Evolutionary conservation across 1,284 basidiomycete species (phyloP), one percentile per base, ranked within the genome.

Genomic region (Cryptococcus hybrid): DNA sequence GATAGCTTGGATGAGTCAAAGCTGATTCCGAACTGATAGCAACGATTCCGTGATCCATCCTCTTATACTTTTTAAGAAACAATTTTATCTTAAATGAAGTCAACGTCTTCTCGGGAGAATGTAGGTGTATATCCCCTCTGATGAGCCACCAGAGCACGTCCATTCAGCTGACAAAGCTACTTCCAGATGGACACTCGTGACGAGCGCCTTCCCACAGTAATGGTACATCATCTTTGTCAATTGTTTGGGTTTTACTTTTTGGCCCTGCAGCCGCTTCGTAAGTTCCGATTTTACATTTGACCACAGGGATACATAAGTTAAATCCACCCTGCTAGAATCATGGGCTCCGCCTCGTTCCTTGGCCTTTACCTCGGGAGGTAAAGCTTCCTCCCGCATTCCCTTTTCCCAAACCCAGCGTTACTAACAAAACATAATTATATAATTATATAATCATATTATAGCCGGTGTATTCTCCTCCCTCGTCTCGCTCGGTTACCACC

Each of bases 301-400:
- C 24, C 24, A 24, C 24, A 24, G 24, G 24, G 24, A 24, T 24
- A 24, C 24, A 24, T 24, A 24, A 24, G 24, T 24, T 24, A 24
- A 24, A 24, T 24, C 24, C 24, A 24, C 24, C 24, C 24, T 24
- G 37, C 4, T 53, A 77, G 75, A 2, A 74, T 88, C 24, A 80
- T 92, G 7, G 90, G 90, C 0, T 85, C 85, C 53, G 79, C 83
- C 1, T 80, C 82, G 3, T 93, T 94, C 77, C 74, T 92, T 1
- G 80, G 80, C 1, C 80, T 95, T 11, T 95, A 95, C 75, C 80
- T 94, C 50, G 34, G 84, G 86, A 64, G 24, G 24, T 24, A n/a
- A 24, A 24, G 24, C 24, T 24, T 24, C 24, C 24, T 24, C 24
- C 24, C 24, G 59, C 42, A n/a, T 61, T 3, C 57, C 39, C 57